Evolutionary conservation across 1,139 yeast genomes (phyloP), one percentile per base, ranked within the genome.

Genomic region (Ogataea hybrid): DNA sequence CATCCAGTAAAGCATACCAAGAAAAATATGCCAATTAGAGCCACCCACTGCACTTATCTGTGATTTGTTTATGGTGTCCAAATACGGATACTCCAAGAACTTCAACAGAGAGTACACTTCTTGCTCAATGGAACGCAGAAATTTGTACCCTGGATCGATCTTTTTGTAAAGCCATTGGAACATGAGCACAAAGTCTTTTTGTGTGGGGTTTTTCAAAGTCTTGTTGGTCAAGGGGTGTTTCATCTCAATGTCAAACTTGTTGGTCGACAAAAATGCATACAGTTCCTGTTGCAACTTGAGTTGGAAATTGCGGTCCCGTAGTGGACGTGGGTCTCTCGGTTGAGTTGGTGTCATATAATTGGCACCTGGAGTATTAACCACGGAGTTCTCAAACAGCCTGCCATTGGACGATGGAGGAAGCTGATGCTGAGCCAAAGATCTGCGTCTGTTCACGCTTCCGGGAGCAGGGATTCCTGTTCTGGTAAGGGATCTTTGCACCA

Each of bases 11-110:
- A 88, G 67, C 74, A 89, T 78, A 2, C 94, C 96, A 39, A 89
- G 64, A 54, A 87, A 84, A 17, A 77, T 75, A 14, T 88, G 90
- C 97, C 97, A 88, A 55, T 83, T 83, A 45, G 84, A 84, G 1
- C 96, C 95, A 2, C 96, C 96, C 6, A 88, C 96, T 0, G 96
- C 96, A 37, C 90, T 81, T 25, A 89, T 81, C 59, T 87, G 95
- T 1, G 92, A 82, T 56, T 89, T 79, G 61, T 83, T 85, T 34
- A 89, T 81, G 0, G 85, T 71, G 33, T 86, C 95, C 44, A 88
- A 62, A 60, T 83, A 87, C 1, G 97, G 97, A 57, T 89, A 90
- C 40, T 77, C 77, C 47, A 88, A 63, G 25, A 72, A 71, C 56
- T 79, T 81, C 51, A 90, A 65, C 12, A 87, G 66, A 16, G 75